These are phyloP conservation scores for Metschnikowia amazonensis DNA, from an alignment of 805 yeast species.

Conservation along the genomic window DNA sequence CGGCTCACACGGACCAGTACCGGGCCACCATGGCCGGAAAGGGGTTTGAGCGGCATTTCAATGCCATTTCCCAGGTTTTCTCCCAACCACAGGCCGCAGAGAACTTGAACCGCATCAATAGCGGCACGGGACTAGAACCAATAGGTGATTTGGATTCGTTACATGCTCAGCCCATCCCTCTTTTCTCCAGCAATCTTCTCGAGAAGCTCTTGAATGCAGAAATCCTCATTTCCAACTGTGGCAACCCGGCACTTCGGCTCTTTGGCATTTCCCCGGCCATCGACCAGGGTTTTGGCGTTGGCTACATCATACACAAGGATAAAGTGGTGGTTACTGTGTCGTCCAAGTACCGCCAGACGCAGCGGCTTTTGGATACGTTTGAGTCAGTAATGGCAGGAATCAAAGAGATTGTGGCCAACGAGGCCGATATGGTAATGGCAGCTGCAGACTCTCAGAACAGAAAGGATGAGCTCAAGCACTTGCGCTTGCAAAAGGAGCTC, in stretches of 20 bases:
- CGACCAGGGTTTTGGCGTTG: conserved; percentile 90
- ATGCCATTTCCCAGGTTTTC: conserved; percentile 56
- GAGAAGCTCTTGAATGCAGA: conserved; percentile 37
- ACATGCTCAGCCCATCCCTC: conserved; percentile 22
- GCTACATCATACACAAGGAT: conserved; percentile 80
- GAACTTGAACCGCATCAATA: conserved; percentile 41
- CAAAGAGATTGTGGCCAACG: conserved; percentile 44
- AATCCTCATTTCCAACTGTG: conserved; percentile 60
- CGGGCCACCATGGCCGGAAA: conserved; percentile 53
- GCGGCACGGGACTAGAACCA: conserved; percentile 18
- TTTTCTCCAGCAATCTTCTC: conserved; percentile 31
- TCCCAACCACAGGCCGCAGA: conserved; percentile 39
- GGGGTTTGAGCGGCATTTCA: conserved; percentile 72
- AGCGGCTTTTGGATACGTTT: conserved; percentile 68
- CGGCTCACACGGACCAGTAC: conserved; percentile 47
- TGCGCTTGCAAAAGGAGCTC: conserved; percentile 36
- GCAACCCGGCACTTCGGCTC: conserved; percentile 79
- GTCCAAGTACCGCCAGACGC: conserved; percentile 85
- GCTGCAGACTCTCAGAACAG: conserved; percentile 32
- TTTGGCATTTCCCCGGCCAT: conserved; percentile 93
- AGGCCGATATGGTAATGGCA: conserved; percentile 29
- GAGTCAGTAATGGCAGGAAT: conserved; percentile 59
- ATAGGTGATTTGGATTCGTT: conserved; percentile 12
- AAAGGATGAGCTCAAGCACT: conserved; percentile 29
- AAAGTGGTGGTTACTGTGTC: conserved; percentile 77